phyloP scores from a whole-genome alignment of 2,329 filamentous ascomycete species.

The Tolypocladium ovalisporum region DNA sequence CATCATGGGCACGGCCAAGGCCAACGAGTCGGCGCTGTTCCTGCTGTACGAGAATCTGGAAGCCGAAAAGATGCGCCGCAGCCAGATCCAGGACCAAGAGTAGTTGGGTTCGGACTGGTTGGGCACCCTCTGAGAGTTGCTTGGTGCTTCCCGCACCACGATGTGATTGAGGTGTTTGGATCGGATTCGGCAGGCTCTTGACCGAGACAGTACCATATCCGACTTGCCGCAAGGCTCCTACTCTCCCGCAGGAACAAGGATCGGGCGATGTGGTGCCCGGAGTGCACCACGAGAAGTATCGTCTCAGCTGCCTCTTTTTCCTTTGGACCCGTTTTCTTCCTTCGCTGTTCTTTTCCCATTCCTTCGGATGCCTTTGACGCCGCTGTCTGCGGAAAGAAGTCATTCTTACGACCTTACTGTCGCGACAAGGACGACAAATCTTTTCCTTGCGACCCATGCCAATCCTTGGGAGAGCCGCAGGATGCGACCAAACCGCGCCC shows the following conservation, averaged over 20 bases:
- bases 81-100: slow-evolving; percentile 54
- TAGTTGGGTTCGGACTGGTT: slow-evolving; percentile 20
- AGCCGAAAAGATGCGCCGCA: slow-evolving; percentile 97
- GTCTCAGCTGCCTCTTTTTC: slow-evolving; percentile 9
- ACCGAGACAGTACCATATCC: slow-evolving; percentile 44
- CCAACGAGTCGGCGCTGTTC: slow-evolving; percentile 92
- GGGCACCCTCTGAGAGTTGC: slow-evolving; percentile 11
- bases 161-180: slow-evolving; percentile 23
- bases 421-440: background rate
- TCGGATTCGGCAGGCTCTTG: slow-evolving; percentile 37
- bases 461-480: background rate
- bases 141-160: slow-evolving; percentile 17
- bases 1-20: slow-evolving; percentile 88
- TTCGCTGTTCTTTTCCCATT: slow-evolving; percentile 11
- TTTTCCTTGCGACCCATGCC: background rate
- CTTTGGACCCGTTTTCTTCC: slow-evolving; percentile 10
- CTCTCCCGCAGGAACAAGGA: slow-evolving; percentile 32
- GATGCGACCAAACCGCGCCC: background rate
- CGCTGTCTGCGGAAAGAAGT: background rate
- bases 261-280: slow-evolving; percentile 32
- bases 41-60: slow-evolving; percentile 97
- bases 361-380: slow-evolving; percentile 5
- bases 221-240: slow-evolving; percentile 52
- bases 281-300: slow-evolving; percentile 15
- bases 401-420: slow-evolving; percentile 1